Base-by-base conservation (phyloP, 2,329 filamentous ascomycete species). In the Anisogramma anomala region DNA sequence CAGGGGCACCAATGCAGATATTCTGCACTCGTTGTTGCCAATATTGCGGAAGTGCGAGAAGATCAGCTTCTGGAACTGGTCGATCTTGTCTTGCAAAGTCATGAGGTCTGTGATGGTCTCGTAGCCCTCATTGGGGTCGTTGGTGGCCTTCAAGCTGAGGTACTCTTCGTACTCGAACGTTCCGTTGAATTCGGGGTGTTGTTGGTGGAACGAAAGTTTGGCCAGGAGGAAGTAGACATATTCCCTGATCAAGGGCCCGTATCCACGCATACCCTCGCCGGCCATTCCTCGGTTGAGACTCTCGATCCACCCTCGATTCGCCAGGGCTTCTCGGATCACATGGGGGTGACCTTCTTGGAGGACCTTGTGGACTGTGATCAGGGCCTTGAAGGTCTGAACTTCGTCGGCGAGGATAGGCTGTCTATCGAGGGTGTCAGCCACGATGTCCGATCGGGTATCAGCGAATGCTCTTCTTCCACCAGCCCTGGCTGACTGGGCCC, bases 131-230 rank as follows among this genome's bases (percentile, higher is more conserved):
- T 98, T 96, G 3, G 91, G 91, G 61, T 98, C 91, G 61, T 96
- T 95, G 67, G 94, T 96, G 20, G 87, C 86, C 68, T 94, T 96
- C 59, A 98, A 70, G 58, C 87, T 94, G 60, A 96, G 88, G 61
- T 98, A 98, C 60, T 98, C 91, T 66, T 96, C 89, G 58, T 98
- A 98, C 60, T 98, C 91, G 56, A 98, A 98, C 1, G 89, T 87
- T 46, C 89, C 91, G 63, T 98, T 98, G 69, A 98, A 98, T 61
- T 96, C 89, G 14, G 87, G 85, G 58, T 98, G 91, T 52, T 94
- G 84, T 48, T 91, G 79, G 65, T 98, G 91, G 65, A 98, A 98
- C n/a, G 78, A 79, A 45, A 98, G 72, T 67, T 98, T 98, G 36
- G 89, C 84, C 47, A 95, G 77, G 30, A 98, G 72, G 65, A 88